phyloP scores from a whole-genome alignment of 1,284 basidiomycete species.

The Ceratobasidium sp. region DNA sequence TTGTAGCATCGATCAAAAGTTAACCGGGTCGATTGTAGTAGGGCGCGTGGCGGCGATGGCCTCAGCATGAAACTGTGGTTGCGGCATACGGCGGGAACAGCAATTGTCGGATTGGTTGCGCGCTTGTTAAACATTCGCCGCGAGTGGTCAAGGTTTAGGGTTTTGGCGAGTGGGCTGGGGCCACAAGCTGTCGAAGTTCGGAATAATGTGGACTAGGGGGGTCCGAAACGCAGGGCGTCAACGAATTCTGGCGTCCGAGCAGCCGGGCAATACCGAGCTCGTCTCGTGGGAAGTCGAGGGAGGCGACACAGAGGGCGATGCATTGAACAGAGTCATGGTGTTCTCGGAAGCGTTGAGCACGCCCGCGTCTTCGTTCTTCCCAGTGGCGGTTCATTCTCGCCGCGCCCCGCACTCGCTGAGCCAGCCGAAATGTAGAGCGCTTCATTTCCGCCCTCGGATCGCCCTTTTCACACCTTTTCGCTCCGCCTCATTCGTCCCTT shows the following conservation, averaged over 20 bases:
- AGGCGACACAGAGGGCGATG: conserved; percentile 21
- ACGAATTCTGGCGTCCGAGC: not conserved
- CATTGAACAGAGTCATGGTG: conserved; percentile 27
- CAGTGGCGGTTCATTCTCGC: too few relatives aligned
- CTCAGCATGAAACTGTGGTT: too few relatives aligned
- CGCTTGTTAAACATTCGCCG: not conserved
- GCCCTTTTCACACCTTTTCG: too few relatives aligned
- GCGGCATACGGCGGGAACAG: not conserved
- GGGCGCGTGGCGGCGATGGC: too few relatives aligned
- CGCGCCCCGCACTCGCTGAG: too few relatives aligned
- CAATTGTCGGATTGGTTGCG: conserved; percentile 29
- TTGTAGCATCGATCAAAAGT: conserved; percentile 1
- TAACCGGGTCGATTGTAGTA: too few relatives aligned
- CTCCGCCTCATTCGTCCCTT: too few relatives aligned
- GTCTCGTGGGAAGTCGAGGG: conserved; percentile 35
- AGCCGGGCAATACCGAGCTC: conserved; percentile 11
- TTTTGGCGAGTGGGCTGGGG: conserved; percentile 10
- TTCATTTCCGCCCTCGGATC: too few relatives aligned
- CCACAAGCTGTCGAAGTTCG: conserved; percentile 8
- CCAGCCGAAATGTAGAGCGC: too few relatives aligned
- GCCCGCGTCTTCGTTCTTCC: too few relatives aligned
- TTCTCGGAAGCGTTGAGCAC: conserved; percentile 18
- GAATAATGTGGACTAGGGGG: conserved; percentile 12
- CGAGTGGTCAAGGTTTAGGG: conserved; percentile 17
- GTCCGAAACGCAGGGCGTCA: conserved; percentile 8